These are phyloP conservation scores for Coemansia sp. DNA, from an alignment of 192 early-diverging fungal genomes.

Conservation along the genomic window DNA sequence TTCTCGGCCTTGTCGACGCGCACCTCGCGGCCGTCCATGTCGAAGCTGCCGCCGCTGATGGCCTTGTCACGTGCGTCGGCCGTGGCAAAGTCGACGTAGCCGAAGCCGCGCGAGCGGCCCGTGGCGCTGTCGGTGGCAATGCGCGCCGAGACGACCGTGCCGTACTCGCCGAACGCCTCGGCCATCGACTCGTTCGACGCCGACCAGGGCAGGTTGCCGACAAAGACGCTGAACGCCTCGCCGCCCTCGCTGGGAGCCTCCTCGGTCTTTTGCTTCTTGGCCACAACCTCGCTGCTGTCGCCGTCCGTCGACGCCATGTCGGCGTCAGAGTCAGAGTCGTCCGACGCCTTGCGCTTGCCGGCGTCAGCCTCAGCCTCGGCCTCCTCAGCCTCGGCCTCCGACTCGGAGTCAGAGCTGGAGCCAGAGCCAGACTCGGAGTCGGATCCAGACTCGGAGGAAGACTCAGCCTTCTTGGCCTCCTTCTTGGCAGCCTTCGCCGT, in stretches of 20 bases:
- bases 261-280: slow-evolving; percentile 63
- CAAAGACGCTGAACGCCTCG: slow-evolving; percentile 73
- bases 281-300: slow-evolving; percentile 13
- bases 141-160: slow-evolving; percentile 73
- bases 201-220: slow-evolving; percentile 92
- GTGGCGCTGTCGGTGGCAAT: slow-evolving; percentile 73
- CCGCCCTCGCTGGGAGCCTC: slow-evolving; percentile 15
- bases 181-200: slow-evolving; percentile 73
- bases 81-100: slow-evolving; percentile 84
- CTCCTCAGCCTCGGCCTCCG: slow-evolving; percentile 55
- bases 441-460: slow-evolving; percentile 13
- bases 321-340: slow-evolving; percentile 35
- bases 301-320: slow-evolving; percentile 33
- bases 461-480: slow-evolving; percentile 13
- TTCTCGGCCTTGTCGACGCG: slow-evolving; percentile 71
- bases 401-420: slow-evolving; percentile 36
- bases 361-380: slow-evolving; percentile 54
- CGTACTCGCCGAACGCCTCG: slow-evolving; percentile 72
- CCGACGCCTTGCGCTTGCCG: slow-evolving; percentile 15
- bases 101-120: slow-evolving; percentile 73
- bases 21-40: slow-evolving; percentile 84
- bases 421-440: slow-evolving; percentile 9
- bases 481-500: slow-evolving; percentile 3
- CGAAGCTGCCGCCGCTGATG: slow-evolving; percentile 64
- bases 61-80: slow-evolving; percentile 71